Conservation (phyloP, 1,284 basidiomycete genomes). For the Ustilago curta region DNA sequence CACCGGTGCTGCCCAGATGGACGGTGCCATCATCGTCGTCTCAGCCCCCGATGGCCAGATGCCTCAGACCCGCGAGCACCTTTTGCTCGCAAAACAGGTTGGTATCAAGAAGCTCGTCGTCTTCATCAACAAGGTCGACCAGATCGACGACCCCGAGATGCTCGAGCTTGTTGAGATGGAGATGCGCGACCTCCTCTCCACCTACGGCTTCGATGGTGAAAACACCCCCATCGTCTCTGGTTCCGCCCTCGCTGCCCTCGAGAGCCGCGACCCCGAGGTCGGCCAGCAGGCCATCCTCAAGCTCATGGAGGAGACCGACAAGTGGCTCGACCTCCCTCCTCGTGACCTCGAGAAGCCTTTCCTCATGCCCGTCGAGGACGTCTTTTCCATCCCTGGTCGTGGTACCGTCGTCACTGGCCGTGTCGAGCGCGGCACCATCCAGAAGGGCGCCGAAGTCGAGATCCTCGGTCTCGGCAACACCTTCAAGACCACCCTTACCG, state of each 20-base stretch:
- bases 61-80: slow-evolving; percentile 99
- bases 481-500: slow-evolving; percentile 94
- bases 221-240: slow-evolving; percentile 97
- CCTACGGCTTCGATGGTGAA: slow-evolving; percentile 92
- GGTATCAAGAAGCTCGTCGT: slow-evolving; percentile 98
- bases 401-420: slow-evolving; percentile 98
- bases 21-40: slow-evolving; percentile 78
- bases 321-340: slow-evolving; percentile 93
- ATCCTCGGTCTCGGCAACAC: slow-evolving; percentile 86
- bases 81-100: slow-evolving; percentile 96
- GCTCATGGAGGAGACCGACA: slow-evolving; percentile 88
- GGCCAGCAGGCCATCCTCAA: slow-evolving; percentile 86
- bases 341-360: slow-evolving; percentile 99
- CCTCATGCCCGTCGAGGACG: slow-evolving; percentile 96
- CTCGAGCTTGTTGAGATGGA: slow-evolving; percentile 99
- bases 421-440: slow-evolving; percentile 92
- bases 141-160: slow-evolving; percentile 97
- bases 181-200: slow-evolving; percentile 95
- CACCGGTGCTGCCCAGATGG: slow-evolving; percentile 99
- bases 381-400: slow-evolving; percentile 97
- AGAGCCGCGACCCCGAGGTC: slow-evolving; percentile 82
- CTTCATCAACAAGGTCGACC: slow-evolving; percentile 99
- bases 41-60: slow-evolving; percentile 99
- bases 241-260: slow-evolving; percentile 93
- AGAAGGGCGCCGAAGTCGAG: slow-evolving; percentile 94